Conservation (phyloP, 176 grass and related monocot genomes). For the Avena sativa region DNA sequence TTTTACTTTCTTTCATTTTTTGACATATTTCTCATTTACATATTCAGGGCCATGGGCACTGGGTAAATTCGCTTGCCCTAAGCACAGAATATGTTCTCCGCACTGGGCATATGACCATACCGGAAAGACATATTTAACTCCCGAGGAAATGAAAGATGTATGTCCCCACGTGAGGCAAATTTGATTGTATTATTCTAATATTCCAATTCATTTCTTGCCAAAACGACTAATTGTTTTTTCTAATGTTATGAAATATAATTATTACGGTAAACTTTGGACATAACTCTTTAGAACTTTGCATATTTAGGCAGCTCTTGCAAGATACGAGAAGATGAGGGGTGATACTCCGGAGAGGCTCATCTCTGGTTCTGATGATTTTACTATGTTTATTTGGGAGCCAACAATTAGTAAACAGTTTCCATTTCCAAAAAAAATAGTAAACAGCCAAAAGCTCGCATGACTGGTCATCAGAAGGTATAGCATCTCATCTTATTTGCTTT, state of each 20-base stretch:
- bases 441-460: constrained; percentile 83
- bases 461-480: constrained; percentile 97
- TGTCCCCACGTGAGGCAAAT: not conserved
- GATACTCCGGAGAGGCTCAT: constrained; percentile 88
- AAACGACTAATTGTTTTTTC: not conserved
- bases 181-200: no score
- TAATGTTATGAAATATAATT: not conserved
- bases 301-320: constrained; percentile 74
- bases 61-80: constrained; percentile 96
- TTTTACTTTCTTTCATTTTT: not conserved
- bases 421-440: no score
- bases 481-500: constrained; percentile 8
- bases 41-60: constrained; percentile 93
- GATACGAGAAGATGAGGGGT: constrained; percentile 90
- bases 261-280: not conserved
- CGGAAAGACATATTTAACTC: constrained; percentile 75
- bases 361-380: constrained; percentile 99
- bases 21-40: constrained; percentile 4
- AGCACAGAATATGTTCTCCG: constrained; percentile 97
- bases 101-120: constrained; percentile 92
- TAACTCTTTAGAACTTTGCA: not conserved
- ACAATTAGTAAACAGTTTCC: no score
- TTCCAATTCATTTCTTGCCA: no score
- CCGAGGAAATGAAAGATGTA: constrained; percentile 96
- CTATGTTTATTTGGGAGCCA: constrained; percentile 97